Evolutionary conservation across 139 green algal species (phyloP), one percentile per base, ranked within the genome.

Genomic region (Volvox reticuliferus): DNA sequence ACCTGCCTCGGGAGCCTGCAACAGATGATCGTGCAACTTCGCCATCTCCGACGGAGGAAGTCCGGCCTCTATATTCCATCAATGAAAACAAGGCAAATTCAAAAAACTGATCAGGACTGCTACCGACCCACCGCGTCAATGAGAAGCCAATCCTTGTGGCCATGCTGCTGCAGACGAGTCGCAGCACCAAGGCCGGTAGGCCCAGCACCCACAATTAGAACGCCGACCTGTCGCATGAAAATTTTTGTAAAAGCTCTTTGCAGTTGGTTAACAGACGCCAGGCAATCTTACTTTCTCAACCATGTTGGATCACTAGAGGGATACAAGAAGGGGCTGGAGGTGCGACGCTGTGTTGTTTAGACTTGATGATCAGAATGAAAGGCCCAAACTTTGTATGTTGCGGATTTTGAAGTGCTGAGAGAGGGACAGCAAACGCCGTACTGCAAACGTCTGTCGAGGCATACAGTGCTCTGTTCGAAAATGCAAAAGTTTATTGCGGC

Each of bases 131-230:
- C 96, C 95, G 96, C 83, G 73, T 99, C 97, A 1, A 98, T 89
- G 12, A 99, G 88, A 73, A 98, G 80, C 97, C 97, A 99, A 68
- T 97, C 93, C 24, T 94, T 89, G 33, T 96, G 78, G 13, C 96
- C 96, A 83, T 97, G 96, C 91, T 99, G 97, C 68, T 98, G 89
- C 19, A 99, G 91, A 0, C 97, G 94, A 19, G 96, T 98, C 0
- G 97, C 97, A 35, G 97, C 97, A 20, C 97, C 97, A 33, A 99
- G 93, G 14, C 97, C 97, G 0, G 97, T 98, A 18, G 97, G 97
- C 1, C 97, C 97, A 18, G 95, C 94, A 21, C 97, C 97, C 1
- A 99, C 36, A 21, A 99, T 92, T 1, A 99, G 94, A 9, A 98
- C 73, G 3, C 92, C 90, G 0, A 96, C 93, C 94, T 96, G 81